Conservation (phyloP, 1,139 yeast species). For the Pichia sorboxylosa region DNA sequence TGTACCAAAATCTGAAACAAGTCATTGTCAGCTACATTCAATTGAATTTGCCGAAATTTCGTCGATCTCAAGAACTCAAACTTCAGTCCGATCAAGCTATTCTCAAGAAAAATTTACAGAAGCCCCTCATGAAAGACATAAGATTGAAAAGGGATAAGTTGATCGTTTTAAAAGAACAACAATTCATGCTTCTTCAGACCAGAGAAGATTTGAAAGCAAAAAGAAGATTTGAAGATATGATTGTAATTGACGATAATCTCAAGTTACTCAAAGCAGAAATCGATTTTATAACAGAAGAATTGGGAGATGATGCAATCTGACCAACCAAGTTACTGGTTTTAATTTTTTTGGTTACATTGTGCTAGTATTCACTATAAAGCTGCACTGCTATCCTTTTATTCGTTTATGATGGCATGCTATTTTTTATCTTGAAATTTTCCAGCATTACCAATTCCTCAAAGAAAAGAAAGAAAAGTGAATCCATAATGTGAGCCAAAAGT, state of each 20-base stretch:
- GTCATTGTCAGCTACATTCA: conserved; percentile 41
- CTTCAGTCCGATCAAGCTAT: conserved; percentile 7
- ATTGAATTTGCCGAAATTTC: conserved; percentile 42
- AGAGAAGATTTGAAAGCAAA: conserved; percentile 50
- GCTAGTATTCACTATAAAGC: too few relatives aligned
- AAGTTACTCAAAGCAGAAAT: conserved; percentile 49
- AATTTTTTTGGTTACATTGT: too few relatives aligned
- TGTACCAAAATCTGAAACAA: conserved; percentile 29
- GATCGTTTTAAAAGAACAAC: conserved; percentile 81
- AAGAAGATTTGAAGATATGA: conserved; percentile 69
- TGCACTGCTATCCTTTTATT: too few relatives aligned
- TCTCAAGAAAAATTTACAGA: conserved; percentile 6
- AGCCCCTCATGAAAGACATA: conserved; percentile 35
- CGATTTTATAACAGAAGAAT: conserved; percentile 31
- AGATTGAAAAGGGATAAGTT: conserved; percentile 58
- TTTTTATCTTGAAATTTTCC: too few relatives aligned
- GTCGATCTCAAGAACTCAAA: conserved; percentile 22
- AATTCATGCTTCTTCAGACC: conserved; percentile 55
- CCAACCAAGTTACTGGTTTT: too few relatives aligned
- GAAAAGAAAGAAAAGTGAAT: too few relatives aligned
- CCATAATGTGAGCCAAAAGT: too few relatives aligned
- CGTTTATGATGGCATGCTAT: too few relatives aligned
- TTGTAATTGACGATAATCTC: conserved; percentile 46
- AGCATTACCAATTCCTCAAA: too few relatives aligned
- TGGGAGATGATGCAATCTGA: too few relatives aligned